A percentile compares a stretch with the other conserved stretches of the same genome.
Evolutionary conservation across 2,329 filamentous ascomycete genomes (phyloP).

Genomic region (Coniella lustricola): DNA sequence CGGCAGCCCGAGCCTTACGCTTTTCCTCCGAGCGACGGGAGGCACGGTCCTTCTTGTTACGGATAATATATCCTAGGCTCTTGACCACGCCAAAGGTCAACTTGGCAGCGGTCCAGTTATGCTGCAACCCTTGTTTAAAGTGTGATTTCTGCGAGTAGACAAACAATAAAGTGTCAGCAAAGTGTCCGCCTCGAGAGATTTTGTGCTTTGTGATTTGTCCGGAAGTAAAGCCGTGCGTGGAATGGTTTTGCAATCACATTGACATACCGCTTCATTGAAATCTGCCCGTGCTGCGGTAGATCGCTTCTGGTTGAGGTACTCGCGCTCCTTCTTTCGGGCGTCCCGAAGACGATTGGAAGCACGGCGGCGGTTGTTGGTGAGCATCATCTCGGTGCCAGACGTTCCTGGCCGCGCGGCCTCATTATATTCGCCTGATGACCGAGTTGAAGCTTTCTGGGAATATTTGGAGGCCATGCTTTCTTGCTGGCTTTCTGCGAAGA

Average conservation of each 20-base stretch:
- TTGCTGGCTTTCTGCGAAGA: constrained; percentile 10
- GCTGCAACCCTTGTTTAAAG: constrained; percentile 28
- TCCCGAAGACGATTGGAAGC: constrained; percentile 31
- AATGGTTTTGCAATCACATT: no score
- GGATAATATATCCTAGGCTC: constrained; percentile 28
- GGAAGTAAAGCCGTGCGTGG: no score
- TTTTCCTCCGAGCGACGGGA: constrained; percentile 24
- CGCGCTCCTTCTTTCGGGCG: constrained; percentile 33
- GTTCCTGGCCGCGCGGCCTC: constrained; percentile 33
- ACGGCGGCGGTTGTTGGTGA: constrained; percentile 30
- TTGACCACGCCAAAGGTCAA: constrained; percentile 26
- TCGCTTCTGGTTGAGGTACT: constrained; percentile 35
- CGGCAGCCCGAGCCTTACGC: constrained; percentile 24
- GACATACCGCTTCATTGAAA: constrained; percentile 26
- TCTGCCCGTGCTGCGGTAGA: constrained; percentile 31
- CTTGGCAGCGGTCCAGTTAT: constrained; percentile 29
- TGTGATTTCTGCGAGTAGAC: constrained; percentile 24
- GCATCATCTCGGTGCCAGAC: constrained; percentile 35
- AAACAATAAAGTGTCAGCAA: not conserved
- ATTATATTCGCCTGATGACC: constrained; percentile 16
- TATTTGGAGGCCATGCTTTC: not conserved
- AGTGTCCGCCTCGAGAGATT: not conserved
- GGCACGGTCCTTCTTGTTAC: constrained; percentile 30
- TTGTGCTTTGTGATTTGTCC: no score
- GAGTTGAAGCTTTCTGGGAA: not conserved